phyloP scores from a whole-genome alignment of 495 filamentous ascomycete genomes.

The Tuber magnatum region DNA sequence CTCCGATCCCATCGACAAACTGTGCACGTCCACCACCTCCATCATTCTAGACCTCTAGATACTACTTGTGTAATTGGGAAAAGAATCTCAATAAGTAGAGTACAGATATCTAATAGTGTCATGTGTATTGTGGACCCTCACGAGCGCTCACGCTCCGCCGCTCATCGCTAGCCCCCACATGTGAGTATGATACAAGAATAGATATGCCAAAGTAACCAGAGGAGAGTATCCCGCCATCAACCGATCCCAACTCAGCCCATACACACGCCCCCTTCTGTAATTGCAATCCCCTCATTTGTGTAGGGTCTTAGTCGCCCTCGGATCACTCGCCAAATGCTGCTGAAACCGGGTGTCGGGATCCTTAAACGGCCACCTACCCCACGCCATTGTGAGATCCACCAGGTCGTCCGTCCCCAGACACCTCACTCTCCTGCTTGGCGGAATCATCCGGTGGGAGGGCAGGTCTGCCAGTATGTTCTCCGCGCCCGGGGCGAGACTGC shows the following conservation, averaged over 20 bases:
- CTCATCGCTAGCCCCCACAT: background rate
- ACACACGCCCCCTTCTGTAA: background rate
- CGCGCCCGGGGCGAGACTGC: slow-evolving; percentile 26
- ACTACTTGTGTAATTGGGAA: no score
- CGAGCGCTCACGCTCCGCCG: background rate
- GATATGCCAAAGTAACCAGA: background rate
- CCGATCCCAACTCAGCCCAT: background rate
- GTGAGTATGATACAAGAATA: background rate
- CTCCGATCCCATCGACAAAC: no score
- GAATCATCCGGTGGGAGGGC: slow-evolving; percentile 36
- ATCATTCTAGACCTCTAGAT: no score
- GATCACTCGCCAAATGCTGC: background rate
- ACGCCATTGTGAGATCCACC: slow-evolving; percentile 49
- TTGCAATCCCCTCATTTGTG: background rate
- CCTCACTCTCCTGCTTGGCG: slow-evolving; percentile 42
- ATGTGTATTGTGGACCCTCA: no score
- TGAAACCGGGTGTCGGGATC: background rate
- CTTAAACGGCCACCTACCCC: slow-evolving; percentile 55
- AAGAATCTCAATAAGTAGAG: no score
- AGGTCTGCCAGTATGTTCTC: slow-evolving; percentile 48
- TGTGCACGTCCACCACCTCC: no score
- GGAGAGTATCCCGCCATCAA: background rate
- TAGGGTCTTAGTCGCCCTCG: background rate
- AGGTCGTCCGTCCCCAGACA: slow-evolving; percentile 46
- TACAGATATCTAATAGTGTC: no score